Evolutionary conservation across 2,329 filamentous ascomycete genomes (phyloP).

Genomic region (Nannizzia gypsea): DNA sequence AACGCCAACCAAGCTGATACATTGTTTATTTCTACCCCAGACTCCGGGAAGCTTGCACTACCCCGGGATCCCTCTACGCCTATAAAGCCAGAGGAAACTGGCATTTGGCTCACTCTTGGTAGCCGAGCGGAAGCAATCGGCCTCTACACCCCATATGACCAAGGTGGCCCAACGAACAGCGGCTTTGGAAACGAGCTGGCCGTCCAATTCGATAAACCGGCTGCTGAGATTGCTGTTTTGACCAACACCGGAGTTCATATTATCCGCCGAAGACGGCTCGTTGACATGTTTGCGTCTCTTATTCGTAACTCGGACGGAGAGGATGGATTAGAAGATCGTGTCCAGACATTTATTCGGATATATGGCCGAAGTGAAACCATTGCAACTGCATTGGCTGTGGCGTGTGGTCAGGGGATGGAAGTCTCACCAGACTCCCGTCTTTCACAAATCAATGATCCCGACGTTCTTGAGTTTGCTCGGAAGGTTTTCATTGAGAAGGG

Average conservation of each 20-base stretch:
- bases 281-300: slow-evolving; percentile 81
- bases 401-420: slow-evolving; percentile 85
- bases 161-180: slow-evolving; percentile 52
- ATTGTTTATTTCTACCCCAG: slow-evolving; percentile 76
- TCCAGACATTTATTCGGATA: slow-evolving; percentile 68
- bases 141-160: slow-evolving; percentile 59
- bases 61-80: slow-evolving; percentile 40
- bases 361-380: slow-evolving; percentile 86
- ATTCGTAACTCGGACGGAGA: slow-evolving; percentile 58
- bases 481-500: slow-evolving; percentile 87
- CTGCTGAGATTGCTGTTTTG: slow-evolving; percentile 76
- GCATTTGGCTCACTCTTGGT: slow-evolving; percentile 64
- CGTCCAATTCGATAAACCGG: slow-evolving; percentile 79
- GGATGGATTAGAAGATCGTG: slow-evolving; percentile 68
- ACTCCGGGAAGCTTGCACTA: slow-evolving; percentile 69
- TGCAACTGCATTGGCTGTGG: slow-evolving; percentile 82
- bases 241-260: slow-evolving; percentile 86
- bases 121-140: slow-evolving; percentile 69
- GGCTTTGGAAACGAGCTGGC: slow-evolving; percentile 94
- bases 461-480: slow-evolving; percentile 73
- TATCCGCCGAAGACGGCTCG: slow-evolving; percentile 67
- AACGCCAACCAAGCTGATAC: slow-evolving; percentile 48
- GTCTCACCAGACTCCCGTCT: slow-evolving; percentile 58
- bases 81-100: slow-evolving; percentile 63
- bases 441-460: slow-evolving; percentile 63